Evolutionary conservation across 345 rosid species (phyloP), one percentile per base, ranked within the genome.

Genomic region (Syzygium oleosum): DNA sequence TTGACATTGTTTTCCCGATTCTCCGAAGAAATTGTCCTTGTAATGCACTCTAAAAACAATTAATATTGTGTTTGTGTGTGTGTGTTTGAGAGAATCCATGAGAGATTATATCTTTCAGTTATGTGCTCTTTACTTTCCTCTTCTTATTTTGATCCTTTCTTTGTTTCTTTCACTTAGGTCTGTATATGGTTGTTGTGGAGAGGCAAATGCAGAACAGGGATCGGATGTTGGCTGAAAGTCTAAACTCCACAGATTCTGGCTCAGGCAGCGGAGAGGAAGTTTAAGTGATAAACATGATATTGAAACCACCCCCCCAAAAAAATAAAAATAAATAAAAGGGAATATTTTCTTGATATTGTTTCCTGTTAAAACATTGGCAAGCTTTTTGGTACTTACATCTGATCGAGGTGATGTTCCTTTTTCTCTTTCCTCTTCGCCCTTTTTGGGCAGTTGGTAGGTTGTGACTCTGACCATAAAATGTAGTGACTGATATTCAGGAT

Each of bases 171-270:
- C 31, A 15, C 77, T 85, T 89, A 97, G 99, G 98, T 88, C 87
- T 96, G 43, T 97, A 95, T 90, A 96, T 95, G 98, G 98, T 95
- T 88, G 95, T 94, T 38, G 95, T 89, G 46, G 96, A 97, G 53
- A 95, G 98, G 88, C 97, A 96, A 91, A 90, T 91, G 51, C 96
- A 94, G 93, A 96, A 94, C 93, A 92, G 96, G 87, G 90, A 92
- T 6, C 92, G 91, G 87, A 92, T 93, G 93, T 86, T 94, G 88
- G 95, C 96, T 73, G 97, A 94, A 90, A 89, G 94, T 89, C 86
- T 96, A 85, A 90, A 90, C 88, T 93, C 94, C 59, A 88, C 92
- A 21, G 96, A 94, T 52, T 90, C 92, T 55, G 93, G 93, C 23
- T 52, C 85, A 84, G 94, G 93, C 63, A 88, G 83, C 21, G 91